A percentile compares a stretch with the other conserved stretches of the same genome.
These are phyloP conservation scores for Pythium phragmitis DNA, from an alignment of 352 stramenopile species.

Conservation along the genomic window DNA sequence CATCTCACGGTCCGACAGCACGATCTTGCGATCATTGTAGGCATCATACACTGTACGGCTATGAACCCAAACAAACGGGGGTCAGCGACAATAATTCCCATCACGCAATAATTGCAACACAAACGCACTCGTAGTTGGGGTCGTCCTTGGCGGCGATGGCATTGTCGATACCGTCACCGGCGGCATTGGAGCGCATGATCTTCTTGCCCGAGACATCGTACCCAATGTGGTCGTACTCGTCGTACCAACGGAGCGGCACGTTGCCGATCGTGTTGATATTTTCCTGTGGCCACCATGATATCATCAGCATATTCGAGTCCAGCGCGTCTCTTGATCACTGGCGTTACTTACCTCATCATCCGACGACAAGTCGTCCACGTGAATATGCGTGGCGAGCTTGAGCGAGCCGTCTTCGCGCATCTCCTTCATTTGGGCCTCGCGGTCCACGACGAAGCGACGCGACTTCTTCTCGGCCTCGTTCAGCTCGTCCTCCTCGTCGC, in stretches of 20 bases:
- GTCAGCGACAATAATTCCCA: not conserved
- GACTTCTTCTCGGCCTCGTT: conserved; percentile 83
- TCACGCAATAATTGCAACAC: not conserved
- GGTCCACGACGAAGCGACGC: conserved; percentile 66
- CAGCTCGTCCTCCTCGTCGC: conserved; percentile 70
- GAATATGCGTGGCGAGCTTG: conserved; percentile 85
- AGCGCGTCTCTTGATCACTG: not conserved
- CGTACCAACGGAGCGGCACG: conserved; percentile 99
- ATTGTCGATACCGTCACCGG: conserved; percentile 88
- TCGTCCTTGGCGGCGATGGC: conserved; percentile 87
- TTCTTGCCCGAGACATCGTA: conserved; percentile 98
- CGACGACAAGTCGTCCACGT: conserved; percentile 98
- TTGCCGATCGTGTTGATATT: conserved; percentile 97
- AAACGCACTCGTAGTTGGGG: conserved; percentile 90
- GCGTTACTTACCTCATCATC: conserved; percentile 90
- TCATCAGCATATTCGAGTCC: not conserved
- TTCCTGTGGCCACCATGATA: conserved; percentile 51
- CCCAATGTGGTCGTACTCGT: conserved; percentile 99
- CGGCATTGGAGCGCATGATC: conserved; percentile 91
- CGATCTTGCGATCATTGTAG: conserved; percentile 98
- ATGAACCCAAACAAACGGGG: not conserved
- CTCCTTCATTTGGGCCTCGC: conserved; percentile 73
- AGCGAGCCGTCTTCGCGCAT: conserved; percentile 87
- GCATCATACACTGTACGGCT: conserved; percentile 97
- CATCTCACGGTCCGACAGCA: conserved; percentile 95